Evolutionary conservation across 768 basidiomycete species (phyloP), one percentile per base, ranked within the genome.

Genomic region (Baorangia bicolor): DNA sequence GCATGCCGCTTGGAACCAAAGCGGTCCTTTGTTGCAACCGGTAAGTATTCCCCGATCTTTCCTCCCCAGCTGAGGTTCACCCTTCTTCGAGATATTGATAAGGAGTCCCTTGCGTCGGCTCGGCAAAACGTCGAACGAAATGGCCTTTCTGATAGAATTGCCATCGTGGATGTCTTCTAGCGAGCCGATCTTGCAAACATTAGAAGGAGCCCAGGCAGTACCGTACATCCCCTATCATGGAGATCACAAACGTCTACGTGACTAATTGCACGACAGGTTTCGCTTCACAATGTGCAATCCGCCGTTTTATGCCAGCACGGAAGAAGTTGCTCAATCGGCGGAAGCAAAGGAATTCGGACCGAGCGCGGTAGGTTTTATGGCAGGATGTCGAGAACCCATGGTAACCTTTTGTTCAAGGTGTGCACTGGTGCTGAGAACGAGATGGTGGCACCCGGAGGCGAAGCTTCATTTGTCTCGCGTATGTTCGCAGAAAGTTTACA

Each of bases 261-360:
- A 44, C 49, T 52, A 23, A 52, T 34, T 3, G 2, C 20, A 27
- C 5, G 10, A 11, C 49, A 85, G 82, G 3, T 84, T 85, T 63
- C 83, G 88, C 54, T 92, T 96, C 60, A 84, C 86, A 1, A 92
- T 98, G 85, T 97, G 94, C 73, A 99, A 99, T 69, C 96, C 96
- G 0, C 96, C 96, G 0, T 99, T 99, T 71, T 98, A 97, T 66
- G 68, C 76, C 16, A 90, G 85, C 54, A 64, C 69, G 0, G 82
- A 85, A 30, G 95, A 98, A 55, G 80, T 94, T 9, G 59, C 64
- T 0, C 65, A 70, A 3, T 85, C 84, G 2, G 81, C 85, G 0
- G 78, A 79, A 20, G 73, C 73, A 7, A 98, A 98, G 63, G 81
- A 82, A 42, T 68, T 76, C 16, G 74, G 73, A 8, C 88, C 95